A percentile compares a stretch with the other conserved stretches of the same genome.
Conservation (phyloP, 257 asterid species). For the Phtheirospermum japonicum region DNA sequence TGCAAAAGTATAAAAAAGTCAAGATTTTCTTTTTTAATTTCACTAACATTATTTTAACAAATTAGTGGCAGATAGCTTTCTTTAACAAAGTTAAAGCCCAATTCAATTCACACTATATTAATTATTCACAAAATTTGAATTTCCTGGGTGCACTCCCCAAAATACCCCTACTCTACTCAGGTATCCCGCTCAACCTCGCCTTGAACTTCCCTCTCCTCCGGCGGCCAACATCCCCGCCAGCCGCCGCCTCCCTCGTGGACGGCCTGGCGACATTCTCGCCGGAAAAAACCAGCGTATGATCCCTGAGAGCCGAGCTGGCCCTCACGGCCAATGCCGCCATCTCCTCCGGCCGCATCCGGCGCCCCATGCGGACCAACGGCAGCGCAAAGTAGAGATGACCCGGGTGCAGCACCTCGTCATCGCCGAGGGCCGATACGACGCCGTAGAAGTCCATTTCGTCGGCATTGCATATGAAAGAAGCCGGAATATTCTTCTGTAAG, state of each 20-base stretch:
- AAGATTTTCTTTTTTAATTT: too few relatives aligned
- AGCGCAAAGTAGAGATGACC: slow-evolving; percentile 76
- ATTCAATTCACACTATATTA: neutral
- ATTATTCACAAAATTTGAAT: slow-evolving; percentile 27
- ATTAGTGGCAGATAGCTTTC: too few relatives aligned
- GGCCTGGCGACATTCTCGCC: slow-evolving; percentile 20
- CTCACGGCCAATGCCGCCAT: slow-evolving; percentile 92
- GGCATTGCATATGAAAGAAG: slow-evolving; percentile 64
- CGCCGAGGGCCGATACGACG: slow-evolving; percentile 45
- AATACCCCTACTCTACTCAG: slow-evolving; percentile 59
- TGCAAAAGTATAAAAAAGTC: too few relatives aligned
- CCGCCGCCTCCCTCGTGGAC: neutral
- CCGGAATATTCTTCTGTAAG: slow-evolving; percentile 47
- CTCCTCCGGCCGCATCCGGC: slow-evolving; percentile 56
- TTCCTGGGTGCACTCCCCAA: slow-evolving; percentile 24
- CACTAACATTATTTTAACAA: too few relatives aligned
- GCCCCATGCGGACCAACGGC: slow-evolving; percentile 45
- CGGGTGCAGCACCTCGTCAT: slow-evolving; percentile 59
- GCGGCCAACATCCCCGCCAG: slow-evolving; percentile 17
- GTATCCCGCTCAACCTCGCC: slow-evolving; percentile 55
- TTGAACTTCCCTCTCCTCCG: slow-evolving; percentile 40
- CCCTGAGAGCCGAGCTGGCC: slow-evolving; percentile 61
- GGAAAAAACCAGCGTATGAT: slow-evolving; percentile 26
- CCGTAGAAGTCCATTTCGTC: slow-evolving; percentile 75
- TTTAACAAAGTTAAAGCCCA: neutral